Evolutionary conservation across 2,329 filamentous ascomycete species (phyloP).

Genomic region (Talaromyces albobiverticillius): DNA sequence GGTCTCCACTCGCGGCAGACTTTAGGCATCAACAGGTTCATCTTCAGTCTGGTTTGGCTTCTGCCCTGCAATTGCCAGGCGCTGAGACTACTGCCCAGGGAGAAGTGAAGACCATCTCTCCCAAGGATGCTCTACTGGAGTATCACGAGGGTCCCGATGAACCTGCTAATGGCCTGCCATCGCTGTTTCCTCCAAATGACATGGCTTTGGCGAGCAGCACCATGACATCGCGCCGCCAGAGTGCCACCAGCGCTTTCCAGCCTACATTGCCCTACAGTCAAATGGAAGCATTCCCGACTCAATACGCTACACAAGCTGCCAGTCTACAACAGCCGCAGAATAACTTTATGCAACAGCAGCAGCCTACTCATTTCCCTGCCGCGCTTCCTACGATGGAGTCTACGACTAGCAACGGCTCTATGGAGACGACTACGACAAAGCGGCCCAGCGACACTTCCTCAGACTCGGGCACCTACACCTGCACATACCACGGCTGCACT

Average conservation of each 20-base stretch:
- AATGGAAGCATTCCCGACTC: conserved; percentile 41
- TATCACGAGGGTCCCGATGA: conserved; percentile 74
- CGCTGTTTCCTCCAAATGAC: conserved; percentile 67
- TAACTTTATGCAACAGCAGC: conserved; percentile 43
- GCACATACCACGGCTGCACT: conserved; percentile 89
- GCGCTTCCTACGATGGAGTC: conserved; percentile 47
- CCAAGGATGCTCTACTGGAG: conserved; percentile 85
- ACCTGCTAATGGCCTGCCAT: conserved; percentile 46
- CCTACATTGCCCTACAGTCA: conserved; percentile 34
- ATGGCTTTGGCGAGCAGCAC: conserved; percentile 46
- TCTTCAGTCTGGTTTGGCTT: conserved; percentile 37
- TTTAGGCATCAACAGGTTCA: conserved; percentile 30
- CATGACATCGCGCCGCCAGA: conserved; percentile 36
- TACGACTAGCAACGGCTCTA: conserved; percentile 29
- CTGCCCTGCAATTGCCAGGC: conserved; percentile 32
- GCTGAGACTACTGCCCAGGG: conserved; percentile 30
- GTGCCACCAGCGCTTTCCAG: conserved; percentile 31
- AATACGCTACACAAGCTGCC: conserved; percentile 41
- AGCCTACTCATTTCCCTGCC: conserved; percentile 58
- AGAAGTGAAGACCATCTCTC: conserved; percentile 83
- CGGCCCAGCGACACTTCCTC: conserved; percentile 65
- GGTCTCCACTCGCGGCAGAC: conserved; percentile 59
- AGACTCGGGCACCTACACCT: conserved; percentile 88
- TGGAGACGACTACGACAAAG: conserved; percentile 26
- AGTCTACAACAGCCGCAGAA: conserved; percentile 51